Conservation (phyloP, 331 rosid genomes). For the Pyracantha coccinea region DNA sequence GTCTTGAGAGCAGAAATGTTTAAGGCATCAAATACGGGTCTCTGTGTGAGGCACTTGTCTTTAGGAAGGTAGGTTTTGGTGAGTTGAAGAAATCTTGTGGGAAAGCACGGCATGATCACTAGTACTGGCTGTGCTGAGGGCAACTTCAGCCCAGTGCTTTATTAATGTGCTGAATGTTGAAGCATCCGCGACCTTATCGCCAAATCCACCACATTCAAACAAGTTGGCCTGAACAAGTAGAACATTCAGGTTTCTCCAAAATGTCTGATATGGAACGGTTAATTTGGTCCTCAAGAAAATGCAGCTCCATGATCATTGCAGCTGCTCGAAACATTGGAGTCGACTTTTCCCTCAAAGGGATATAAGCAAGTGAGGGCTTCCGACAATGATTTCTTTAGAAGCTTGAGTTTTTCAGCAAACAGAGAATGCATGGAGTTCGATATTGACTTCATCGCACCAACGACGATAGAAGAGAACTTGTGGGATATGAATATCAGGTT, state of each 20-base stretch:
- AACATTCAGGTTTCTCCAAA: neutral
- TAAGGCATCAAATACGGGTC: neutral
- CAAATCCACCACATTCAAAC: neutral
- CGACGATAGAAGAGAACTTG: neutral
- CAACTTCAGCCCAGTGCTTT: neutral
- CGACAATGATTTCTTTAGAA: neutral
- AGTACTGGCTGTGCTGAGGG: neutral
- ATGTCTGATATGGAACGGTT: neutral
- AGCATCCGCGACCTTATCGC: neutral
- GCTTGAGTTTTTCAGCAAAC: neutral
- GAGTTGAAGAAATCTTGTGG: neutral
- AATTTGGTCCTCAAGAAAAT: neutral
- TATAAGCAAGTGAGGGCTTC: neutral
- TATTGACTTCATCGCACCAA: neutral
- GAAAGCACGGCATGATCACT: neutral
- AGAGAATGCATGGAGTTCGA: no score
- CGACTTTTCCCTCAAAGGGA: neutral
- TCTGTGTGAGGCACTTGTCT: neutral
- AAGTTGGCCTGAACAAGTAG: neutral
- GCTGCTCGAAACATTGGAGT: neutral
- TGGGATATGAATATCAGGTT: neutral
- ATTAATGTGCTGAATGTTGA: neutral
- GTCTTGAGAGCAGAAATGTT: neutral
- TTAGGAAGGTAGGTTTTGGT: neutral
- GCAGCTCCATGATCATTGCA: neutral